Base-by-base conservation (phyloP, 495 filamentous ascomycete species). In the Penicillium canariense region DNA sequence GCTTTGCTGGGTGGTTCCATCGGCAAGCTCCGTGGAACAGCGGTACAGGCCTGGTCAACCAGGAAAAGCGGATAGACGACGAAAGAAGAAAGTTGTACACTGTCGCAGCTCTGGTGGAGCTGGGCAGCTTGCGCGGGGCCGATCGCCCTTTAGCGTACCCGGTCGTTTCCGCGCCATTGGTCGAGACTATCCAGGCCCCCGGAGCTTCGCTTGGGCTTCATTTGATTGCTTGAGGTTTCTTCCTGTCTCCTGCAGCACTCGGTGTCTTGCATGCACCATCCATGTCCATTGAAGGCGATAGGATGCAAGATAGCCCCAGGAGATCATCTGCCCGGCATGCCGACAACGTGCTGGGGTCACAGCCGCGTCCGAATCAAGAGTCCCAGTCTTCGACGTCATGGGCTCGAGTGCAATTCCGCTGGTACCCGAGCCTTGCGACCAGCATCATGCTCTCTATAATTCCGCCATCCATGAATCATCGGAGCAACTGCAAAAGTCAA, bases 21-120 rank as follows among this genome's bases (percentile, higher is more conserved):
- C 28, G 34, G 50, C 23, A 53, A 46, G 8, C 50, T 12, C 32
- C 17, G 42, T 64, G 47, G 22, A 48, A 58, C 52, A 43, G 11
- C 12, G 5, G n/a, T 9, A 26, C 11, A 14, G 30, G 30, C 11
- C 23, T 26, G 42, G 43, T 28, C 39, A 49, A 17, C 28, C 27
- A 28, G 14, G 7, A 11, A 31, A 44, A 43, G n/a, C 32, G n/a
- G n/a, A n/a, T n/a, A n/a, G n/a, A n/a, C n/a, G n/a, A n/a, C n/a
- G n/a, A n/a, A 54, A 50, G 26, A 47, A 44, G 43, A 50, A 54
- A n/a, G 26, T 54, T 54, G 47, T 43, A 55, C 38, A 30, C 30
- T 22, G 39, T 57, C 42, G 20, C 43, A 51, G 31, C 48, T 39
- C 18, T 32, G 18, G 48, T 47, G 42, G 54, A 55, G 58, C 36